These are phyloP conservation scores for Tricholoma flavovirens DNA, from an alignment of 768 basidiomycete genomes.

Conservation along the genomic window DNA sequence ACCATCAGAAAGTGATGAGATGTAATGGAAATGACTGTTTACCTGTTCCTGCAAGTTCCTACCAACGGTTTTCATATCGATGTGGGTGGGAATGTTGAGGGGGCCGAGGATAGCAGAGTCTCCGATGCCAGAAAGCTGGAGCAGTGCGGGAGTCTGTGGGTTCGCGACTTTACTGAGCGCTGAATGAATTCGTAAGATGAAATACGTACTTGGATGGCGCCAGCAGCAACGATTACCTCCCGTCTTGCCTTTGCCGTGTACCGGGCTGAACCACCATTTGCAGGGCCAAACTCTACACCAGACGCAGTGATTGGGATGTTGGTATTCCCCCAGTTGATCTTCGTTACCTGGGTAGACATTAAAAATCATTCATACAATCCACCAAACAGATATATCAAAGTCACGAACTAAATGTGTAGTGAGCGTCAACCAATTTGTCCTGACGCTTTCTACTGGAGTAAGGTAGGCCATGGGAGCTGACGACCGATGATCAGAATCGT, in stretches of 20 bases:
- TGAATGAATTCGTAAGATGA: background rate
- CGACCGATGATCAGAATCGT: slow-evolving; percentile 44
- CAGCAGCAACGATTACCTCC: slow-evolving; percentile 51
- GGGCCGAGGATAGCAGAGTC: slow-evolving; percentile 38
- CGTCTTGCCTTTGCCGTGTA: slow-evolving; percentile 37
- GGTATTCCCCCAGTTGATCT: slow-evolving; percentile 33
- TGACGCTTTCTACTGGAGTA: slow-evolving; percentile 41
- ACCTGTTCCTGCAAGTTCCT: slow-evolving; percentile 56
- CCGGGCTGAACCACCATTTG: slow-evolving; percentile 29
- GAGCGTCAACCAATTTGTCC: slow-evolving; percentile 47
- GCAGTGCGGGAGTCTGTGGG: slow-evolving; percentile 37
- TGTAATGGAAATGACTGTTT: background rate
- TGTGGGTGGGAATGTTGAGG: slow-evolving; percentile 39
- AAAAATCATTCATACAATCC: background rate
- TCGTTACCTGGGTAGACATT: slow-evolving; percentile 32
- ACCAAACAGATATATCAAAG: background rate
- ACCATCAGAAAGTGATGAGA: background rate
- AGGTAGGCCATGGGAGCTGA: slow-evolving; percentile 52
- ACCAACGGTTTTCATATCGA: slow-evolving; percentile 46
- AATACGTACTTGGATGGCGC: slow-evolving; percentile 35
- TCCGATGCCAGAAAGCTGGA: slow-evolving; percentile 55
- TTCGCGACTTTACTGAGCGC: background rate
- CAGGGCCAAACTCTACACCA: slow-evolving; percentile 42
- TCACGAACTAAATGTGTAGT: slow-evolving; percentile 30
- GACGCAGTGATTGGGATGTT: slow-evolving; percentile 34